Evolutionary conservation across 768 basidiomycete species (phyloP).

Genomic region (Calocera viscosa): DNA sequence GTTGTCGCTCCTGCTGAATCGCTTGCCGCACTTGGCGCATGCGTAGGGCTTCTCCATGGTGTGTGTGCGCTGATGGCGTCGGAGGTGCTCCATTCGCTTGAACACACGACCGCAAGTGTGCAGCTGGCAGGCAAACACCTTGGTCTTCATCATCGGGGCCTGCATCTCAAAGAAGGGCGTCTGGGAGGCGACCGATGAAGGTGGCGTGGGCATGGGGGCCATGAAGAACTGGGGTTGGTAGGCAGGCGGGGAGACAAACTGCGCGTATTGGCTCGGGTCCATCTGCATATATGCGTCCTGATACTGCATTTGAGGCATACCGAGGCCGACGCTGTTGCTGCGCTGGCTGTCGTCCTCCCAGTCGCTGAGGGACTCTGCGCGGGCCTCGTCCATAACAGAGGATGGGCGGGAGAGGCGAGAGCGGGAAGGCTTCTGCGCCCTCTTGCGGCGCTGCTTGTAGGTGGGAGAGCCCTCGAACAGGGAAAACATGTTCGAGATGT

Average conservation of each 20-base stretch:
- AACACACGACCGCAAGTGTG: slow-evolving; percentile 74
- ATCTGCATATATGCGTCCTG: not conserved
- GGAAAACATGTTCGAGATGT: slow-evolving; percentile 51
- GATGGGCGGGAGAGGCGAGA: not conserved
- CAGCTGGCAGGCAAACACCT: slow-evolving; percentile 66
- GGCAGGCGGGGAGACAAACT: slow-evolving; percentile 5
- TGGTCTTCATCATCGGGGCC: slow-evolving; percentile 16
- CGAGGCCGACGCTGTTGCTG: not conserved
- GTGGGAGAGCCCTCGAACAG: slow-evolving; percentile 72
- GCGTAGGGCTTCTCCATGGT: slow-evolving; percentile 77
- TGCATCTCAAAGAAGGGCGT: slow-evolving; percentile 17
- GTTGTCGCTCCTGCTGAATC: slow-evolving; percentile 81
- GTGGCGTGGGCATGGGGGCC: not conserved
- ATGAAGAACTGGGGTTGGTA: slow-evolving; percentile 6
- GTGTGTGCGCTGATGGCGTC: slow-evolving; percentile 76
- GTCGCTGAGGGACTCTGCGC: not conserved
- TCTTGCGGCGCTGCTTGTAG: slow-evolving; percentile 83
- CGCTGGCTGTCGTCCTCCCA: slow-evolving; percentile 7
- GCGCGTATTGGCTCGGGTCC: not conserved
- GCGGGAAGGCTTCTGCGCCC: slow-evolving; percentile 35
- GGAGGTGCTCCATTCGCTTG: slow-evolving; percentile 86
- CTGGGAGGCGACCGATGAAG: slow-evolving; percentile 13
- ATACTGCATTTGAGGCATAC: not conserved
- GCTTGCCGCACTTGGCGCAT: slow-evolving; percentile 62
- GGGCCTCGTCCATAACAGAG: not conserved